A percentile compares a stretch with the other conserved stretches of the same genome.
These are phyloP conservation scores for Heteromeles arbutifolia DNA, from an alignment of 306 rosid genomes.

Conservation along the genomic window DNA sequence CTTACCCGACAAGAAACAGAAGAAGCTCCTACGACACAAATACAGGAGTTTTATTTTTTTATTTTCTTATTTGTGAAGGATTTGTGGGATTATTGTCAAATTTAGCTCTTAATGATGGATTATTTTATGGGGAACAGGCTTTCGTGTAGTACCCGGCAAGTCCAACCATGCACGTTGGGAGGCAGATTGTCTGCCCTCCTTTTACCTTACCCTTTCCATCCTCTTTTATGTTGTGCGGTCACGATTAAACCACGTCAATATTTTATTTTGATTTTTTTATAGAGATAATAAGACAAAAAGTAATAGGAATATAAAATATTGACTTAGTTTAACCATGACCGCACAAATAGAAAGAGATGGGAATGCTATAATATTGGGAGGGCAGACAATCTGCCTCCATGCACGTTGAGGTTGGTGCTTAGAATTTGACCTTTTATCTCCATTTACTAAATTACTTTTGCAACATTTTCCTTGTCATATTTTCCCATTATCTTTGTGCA, in stretches of 20 bases:
- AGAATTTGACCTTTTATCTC: background rate
- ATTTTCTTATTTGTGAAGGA: background rate
- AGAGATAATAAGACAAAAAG: no score
- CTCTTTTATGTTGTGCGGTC: no score
- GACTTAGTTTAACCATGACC: no score
- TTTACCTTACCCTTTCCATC: no score
- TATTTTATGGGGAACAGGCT: no score
- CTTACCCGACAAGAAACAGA: background rate
- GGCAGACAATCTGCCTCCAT: no score
- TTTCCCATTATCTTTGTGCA: background rate
- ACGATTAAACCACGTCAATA: no score
- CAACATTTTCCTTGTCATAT: background rate
- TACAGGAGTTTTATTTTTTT: background rate
- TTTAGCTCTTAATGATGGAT: background rate
- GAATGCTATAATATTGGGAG: no score
- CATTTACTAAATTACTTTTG: background rate
- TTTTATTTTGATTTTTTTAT: no score
- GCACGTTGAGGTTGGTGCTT: background rate
- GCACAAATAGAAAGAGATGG: no score
- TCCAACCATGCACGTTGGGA: background rate
- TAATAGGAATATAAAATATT: no score
- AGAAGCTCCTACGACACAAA: background rate
- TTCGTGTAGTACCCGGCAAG: background rate
- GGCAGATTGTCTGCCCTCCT: no score
- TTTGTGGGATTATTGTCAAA: background rate